A percentile compares a stretch with the other conserved stretches of the same genome.
Evolutionary conservation across 2,329 filamentous ascomycete genomes (phyloP).

Genomic region (Pseudogymnoascus sp.): DNA sequence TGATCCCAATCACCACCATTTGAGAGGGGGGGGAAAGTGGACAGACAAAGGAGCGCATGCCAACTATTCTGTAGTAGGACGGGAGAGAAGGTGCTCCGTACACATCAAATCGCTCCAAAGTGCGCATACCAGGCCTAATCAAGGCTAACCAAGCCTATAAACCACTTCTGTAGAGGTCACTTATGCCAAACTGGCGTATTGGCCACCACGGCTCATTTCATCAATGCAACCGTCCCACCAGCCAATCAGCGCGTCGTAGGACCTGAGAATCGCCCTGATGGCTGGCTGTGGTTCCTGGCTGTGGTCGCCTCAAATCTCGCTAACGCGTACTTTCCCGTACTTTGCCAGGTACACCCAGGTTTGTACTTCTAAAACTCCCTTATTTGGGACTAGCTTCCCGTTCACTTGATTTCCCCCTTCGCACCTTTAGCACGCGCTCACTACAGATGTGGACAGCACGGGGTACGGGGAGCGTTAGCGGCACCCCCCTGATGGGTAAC

Average conservation of each 20-base stretch:
- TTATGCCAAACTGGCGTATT: background rate
- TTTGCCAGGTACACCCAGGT: too few relatives aligned
- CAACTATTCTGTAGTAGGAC: background rate
- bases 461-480: background rate
- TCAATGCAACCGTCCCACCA: background rate
- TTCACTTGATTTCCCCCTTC: background rate
- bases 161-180: background rate
- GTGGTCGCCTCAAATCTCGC: background rate
- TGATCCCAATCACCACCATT: background rate
- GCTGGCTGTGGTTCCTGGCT: background rate
- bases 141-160: background rate
- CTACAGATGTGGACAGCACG: background rate
- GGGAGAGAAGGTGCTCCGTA: too few relatives aligned
- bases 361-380: too few relatives aligned
- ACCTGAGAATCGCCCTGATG: background rate
- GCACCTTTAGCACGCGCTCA: background rate
- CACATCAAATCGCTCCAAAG: background rate
- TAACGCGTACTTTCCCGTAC: too few relatives aligned
- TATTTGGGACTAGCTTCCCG: background rate
- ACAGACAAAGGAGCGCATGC: background rate
- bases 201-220: too few relatives aligned
- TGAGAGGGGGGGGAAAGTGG: background rate
- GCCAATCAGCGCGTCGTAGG: background rate
- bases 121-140: background rate
- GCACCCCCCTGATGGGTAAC: background rate